Evolutionary conservation across 163 green algal species (phyloP).

Genomic region (Smithsoniella earleae): DNA sequence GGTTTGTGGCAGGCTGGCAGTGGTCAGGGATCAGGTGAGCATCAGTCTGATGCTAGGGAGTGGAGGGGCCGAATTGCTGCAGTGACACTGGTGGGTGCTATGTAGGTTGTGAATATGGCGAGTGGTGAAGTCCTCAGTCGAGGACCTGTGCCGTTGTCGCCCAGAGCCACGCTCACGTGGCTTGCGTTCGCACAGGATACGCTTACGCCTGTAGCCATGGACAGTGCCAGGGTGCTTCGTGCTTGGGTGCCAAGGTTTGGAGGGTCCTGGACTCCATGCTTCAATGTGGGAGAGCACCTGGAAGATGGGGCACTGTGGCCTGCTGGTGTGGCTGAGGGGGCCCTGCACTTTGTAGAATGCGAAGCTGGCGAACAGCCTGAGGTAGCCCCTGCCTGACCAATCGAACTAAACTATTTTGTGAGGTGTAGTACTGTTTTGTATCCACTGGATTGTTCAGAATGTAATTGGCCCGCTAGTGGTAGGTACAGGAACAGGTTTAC

Average conservation of each 20-base stretch:
- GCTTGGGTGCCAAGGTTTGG: background rate
- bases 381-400: no score
- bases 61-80: no score
- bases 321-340: background rate
- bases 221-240: background rate
- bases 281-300: background rate
- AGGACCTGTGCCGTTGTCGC: conserved; percentile 3
- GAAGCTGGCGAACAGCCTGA: background rate
- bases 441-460: background rate
- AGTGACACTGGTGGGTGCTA: background rate
- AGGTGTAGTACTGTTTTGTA: no score
- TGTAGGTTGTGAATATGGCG: conserved; percentile 17
- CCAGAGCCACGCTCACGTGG: conserved; percentile 17
- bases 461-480: background rate
- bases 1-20: no score
- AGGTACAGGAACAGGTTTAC: background rate
- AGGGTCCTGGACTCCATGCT: background rate
- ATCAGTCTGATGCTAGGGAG: no score
- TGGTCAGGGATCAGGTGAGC: no score
- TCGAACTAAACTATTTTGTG: no score
- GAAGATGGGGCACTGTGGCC: conserved; percentile 2
- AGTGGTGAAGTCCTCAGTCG: background rate
- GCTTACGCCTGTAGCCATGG: conserved; percentile 23
- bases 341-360: conserved; percentile 12
- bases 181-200: conserved; percentile 5